Base-by-base conservation (phyloP, 257 asterid species). In the Solanum pennellii region DNA sequence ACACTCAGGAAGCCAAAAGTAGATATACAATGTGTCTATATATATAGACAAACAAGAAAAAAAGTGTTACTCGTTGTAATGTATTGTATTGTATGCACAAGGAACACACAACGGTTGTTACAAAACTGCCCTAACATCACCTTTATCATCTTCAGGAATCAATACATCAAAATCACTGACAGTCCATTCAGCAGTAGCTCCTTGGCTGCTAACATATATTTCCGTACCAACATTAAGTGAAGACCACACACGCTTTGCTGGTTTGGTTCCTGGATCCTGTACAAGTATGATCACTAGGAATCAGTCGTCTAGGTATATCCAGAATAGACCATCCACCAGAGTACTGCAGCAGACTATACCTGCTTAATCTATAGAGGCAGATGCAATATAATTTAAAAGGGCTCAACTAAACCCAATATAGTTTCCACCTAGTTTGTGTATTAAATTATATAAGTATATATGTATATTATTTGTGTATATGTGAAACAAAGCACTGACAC, bases 201-300 rank as follows among this genome's bases (percentile, higher is more conserved):
- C 95, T 20, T 77, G 56, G 65, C 92, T 89, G 88, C 95, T 94
- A 56, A 93, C 94, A 45, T 96, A 95, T 85, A 95, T 94, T 88
- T 95, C 98, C 31, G 98, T 90, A 68, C 98, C 98, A 71, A 94
- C 94, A 85, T 95, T 94, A 88, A 95, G 88, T n/a, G 98, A 95
- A 85, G 90, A 65, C 98, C 98, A 94, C 65, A 91, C 89, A 7
- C 96, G 93, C 86, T 44, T 94, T 56, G 98, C 97, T 80, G 94
- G 93, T 86, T 93, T 92, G 49, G 98, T 95, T 80, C 97, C 98
- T 1, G 98, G 98, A 92, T 95, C 96, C 98, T 94, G 93, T 90
- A 59, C 27, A 79, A 42, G 69, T 44, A 20, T 68, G 72, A 75
- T 29, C 21, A 42, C 9, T 14, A 45, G n/a, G 41, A 14, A 79